Conservation (phyloP, 306 rosid genomes). For the peach (Prunus persica) region Prunus_persica_NCBIv2 NC_034016.1:19693501-19694000, state of each 20-base stretch:
- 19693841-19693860: constrained; percentile 17
- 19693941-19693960: constrained; percentile 25
- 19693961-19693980: constrained; percentile 21
- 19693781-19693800: not conserved
- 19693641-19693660: not conserved
- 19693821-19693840: not conserved
- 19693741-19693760: not conserved
- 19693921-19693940: constrained; percentile 23
- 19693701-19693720: constrained; percentile 21
- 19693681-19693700: constrained; percentile 21
- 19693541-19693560: not conserved
- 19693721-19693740: constrained; percentile 17
- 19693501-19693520: too few species aligned
- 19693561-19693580: too few species aligned
- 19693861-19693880: constrained; percentile 24
- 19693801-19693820: not conserved
- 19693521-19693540: not conserved
- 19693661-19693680: constrained; percentile 30
- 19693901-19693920: constrained; percentile 13
- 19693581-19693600: too few species aligned
- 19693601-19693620: not conserved
- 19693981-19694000: constrained; percentile 26
- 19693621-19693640: not conserved
- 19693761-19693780: not conserved
- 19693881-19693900: constrained; percentile 22